Percentiles rank a stretch among this genome's conserved stretches.
These are phyloP conservation scores for Phalaenopsis hybrid DNA, from an alignment of 116 monocot genomes.

Conservation along the genomic window DNA sequence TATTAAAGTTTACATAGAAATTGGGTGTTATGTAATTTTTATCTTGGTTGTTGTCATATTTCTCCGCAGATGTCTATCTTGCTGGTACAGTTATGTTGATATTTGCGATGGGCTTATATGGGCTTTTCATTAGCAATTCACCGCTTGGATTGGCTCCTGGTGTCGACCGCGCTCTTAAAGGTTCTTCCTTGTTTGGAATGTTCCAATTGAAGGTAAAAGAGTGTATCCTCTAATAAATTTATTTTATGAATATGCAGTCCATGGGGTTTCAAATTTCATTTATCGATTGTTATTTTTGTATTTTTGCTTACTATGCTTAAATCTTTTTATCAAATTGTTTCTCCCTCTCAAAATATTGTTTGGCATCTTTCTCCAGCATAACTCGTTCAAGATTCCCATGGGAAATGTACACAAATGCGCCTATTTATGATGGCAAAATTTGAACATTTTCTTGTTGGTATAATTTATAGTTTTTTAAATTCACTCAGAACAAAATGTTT, in stretches of 20 bases:
- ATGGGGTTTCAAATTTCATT: background rate
- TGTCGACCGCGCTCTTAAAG: conserved; percentile 62
- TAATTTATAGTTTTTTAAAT: no score
- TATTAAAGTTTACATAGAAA: no score
- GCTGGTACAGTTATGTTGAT: conserved; percentile 98
- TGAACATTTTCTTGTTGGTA: no score
- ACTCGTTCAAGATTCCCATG: no score
- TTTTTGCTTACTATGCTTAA: no score
- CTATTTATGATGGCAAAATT: no score
- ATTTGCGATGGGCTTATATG: conserved; percentile 95
- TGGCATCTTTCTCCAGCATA: no score
- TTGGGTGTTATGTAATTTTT: background rate
- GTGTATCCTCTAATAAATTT: background rate
- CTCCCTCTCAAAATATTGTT: no score
- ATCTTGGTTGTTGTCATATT: background rate
- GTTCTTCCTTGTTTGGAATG: conserved; percentile 92
- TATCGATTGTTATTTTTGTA: background rate
- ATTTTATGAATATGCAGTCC: background rate
- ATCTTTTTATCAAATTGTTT: no score
- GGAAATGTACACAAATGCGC: no score
- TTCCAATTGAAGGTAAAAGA: conserved; percentile 77
- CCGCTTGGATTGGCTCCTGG: conserved; percentile 33
- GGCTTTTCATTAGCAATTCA: conserved; percentile 80
- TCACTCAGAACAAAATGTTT: no score
- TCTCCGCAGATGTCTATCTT: conserved; percentile 77